A percentile compares a stretch with the other conserved stretches of the same genome.
These are phyloP conservation scores for Vitis hybrid DNA, from an alignment of 177 flowering plant genomes.

Conservation along the genomic window DNA sequence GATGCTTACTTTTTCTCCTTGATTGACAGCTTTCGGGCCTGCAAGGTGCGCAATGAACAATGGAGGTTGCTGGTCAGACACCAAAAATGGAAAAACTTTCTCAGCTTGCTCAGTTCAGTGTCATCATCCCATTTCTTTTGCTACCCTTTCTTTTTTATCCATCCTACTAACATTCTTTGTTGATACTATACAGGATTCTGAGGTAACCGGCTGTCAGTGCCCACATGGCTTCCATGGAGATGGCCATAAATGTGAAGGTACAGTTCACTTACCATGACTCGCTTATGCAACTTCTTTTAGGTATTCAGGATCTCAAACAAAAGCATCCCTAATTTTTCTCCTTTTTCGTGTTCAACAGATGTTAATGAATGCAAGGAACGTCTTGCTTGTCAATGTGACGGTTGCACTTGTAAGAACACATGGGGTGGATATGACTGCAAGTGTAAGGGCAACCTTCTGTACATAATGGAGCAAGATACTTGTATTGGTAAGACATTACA, in stretches of 20 bases:
- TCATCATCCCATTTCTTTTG: slow-evolving; percentile 6
- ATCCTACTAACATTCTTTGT: neutral
- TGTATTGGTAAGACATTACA: slow-evolving; percentile 71
- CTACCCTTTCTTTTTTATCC: neutral
- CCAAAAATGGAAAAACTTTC: slow-evolving; percentile 45
- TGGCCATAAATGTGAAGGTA: slow-evolving; percentile 87
- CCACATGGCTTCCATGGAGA: slow-evolving; percentile 82
- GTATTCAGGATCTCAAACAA: neutral
- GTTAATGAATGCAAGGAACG: slow-evolving; percentile 78
- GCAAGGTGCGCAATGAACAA: slow-evolving; percentile 74
- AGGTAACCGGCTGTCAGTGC: slow-evolving; percentile 68
- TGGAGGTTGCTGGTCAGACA: slow-evolving; percentile 95
- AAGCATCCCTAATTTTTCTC: neutral
- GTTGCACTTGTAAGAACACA: slow-evolving; percentile 79
- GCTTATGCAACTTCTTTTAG: too few relatives aligned
- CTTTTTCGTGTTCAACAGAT: slow-evolving; percentile 43
- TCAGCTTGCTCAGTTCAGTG: slow-evolving; percentile 91
- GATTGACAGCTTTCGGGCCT: slow-evolving; percentile 73
- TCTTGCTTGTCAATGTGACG: slow-evolving; percentile 74
- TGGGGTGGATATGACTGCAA: slow-evolving; percentile 93
- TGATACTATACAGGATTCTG: slow-evolving; percentile 40
- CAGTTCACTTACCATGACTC: too few relatives aligned
- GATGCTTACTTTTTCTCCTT: slow-evolving; percentile 14
- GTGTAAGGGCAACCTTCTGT: slow-evolving; percentile 60
- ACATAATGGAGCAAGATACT: slow-evolving; percentile 79